A percentile compares a stretch with the other conserved stretches of the same genome.
Conservation (phyloP, 2,329 filamentous ascomycete species). For the Fusarium beomiforme region DNA sequence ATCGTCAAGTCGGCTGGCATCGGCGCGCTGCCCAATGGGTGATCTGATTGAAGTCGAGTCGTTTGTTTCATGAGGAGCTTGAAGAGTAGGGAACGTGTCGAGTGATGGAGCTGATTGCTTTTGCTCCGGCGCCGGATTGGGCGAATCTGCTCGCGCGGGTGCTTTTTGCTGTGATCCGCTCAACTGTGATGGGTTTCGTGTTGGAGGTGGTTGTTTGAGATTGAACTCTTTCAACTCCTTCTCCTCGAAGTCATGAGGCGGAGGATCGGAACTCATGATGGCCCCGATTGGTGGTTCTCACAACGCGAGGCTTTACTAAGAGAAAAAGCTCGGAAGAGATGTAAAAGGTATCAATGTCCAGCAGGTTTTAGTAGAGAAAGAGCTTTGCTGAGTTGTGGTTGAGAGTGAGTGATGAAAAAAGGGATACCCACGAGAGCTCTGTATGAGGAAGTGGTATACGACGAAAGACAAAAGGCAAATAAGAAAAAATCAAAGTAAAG, state of each 20-base stretch:
- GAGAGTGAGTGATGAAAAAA: conserved; percentile 32
- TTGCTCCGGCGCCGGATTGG: conserved; percentile 19
- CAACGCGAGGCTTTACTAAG: not conserved
- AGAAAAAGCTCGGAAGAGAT: not conserved
- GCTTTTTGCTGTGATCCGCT: conserved; percentile 2
- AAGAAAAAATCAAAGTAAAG: not conserved
- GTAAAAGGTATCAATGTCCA: not conserved
- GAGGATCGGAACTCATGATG: conserved; percentile 37
- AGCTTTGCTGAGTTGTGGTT: conserved; percentile 5
- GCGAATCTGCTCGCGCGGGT: conserved; percentile 10
- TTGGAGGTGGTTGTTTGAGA: conserved; percentile 28
- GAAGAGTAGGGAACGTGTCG: conserved; percentile 46
- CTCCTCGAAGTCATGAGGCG: conserved; percentile 22
- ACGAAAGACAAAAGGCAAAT: conserved; percentile 10
- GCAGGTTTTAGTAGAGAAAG: not conserved
- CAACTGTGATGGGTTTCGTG: conserved; percentile 27
- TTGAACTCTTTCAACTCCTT: conserved; percentile 30
- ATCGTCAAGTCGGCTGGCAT: conserved; percentile 55
- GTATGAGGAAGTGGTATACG: conserved; percentile 15
- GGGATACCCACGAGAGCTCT: conserved; percentile 14
- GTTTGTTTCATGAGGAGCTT: conserved; percentile 41
- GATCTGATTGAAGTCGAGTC: conserved; percentile 36
- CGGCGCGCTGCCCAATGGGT: conserved; percentile 45
- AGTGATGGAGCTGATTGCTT: conserved; percentile 42
- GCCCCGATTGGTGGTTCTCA: not conserved